Percentiles rank a stretch among this genome's conserved stretches.
Evolutionary conservation across 257 asterid species (phyloP).

Genomic region (Plantago elongata): DNA sequence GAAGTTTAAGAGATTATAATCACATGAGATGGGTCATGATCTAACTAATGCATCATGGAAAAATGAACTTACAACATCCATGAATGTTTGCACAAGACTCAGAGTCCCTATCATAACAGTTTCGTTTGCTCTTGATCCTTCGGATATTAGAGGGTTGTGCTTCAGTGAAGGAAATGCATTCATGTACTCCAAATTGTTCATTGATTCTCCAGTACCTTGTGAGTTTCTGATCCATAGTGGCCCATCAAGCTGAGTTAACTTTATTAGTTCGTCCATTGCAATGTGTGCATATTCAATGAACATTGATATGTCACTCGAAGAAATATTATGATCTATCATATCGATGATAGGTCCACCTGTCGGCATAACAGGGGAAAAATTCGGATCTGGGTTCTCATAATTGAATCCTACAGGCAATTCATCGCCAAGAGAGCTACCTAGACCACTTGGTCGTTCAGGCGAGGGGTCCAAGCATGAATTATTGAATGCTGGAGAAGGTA

Average conservation of each 20-base stretch:
- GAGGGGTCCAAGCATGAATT: constrained; percentile 36
- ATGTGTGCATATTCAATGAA: constrained; percentile 53
- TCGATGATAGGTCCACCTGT: constrained; percentile 29
- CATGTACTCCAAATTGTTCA: constrained; percentile 64
- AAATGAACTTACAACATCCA: constrained; percentile 51
- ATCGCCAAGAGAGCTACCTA: constrained; percentile 34
- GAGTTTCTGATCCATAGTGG: constrained; percentile 61
- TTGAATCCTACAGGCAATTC: constrained; percentile 49
- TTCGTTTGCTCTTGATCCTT: constrained; percentile 70
- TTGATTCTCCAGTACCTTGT: constrained; percentile 44
- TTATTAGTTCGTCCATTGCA: constrained; percentile 68
- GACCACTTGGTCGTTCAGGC: constrained; percentile 51
- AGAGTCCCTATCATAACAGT: constrained; percentile 39
- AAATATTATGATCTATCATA: constrained; percentile 27
- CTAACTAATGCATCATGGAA: background rate
- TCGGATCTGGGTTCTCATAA: constrained; percentile 36
- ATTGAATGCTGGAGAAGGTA: constrained; percentile 25
- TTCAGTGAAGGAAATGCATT: constrained; percentile 48
- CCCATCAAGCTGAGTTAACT: constrained; percentile 50
- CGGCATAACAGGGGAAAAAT: constrained; percentile 26
- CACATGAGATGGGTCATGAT: background rate
- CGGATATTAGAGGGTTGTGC: constrained; percentile 47
- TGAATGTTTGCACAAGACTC: constrained; percentile 54
- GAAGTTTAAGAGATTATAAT: background rate
- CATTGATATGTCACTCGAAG: constrained; percentile 39